Percentiles rank a stretch among this genome's conserved stretches.
phyloP scores from a whole-genome alignment of 2,329 filamentous ascomycete species.

The Cordyceps fumosorosea region DNA sequence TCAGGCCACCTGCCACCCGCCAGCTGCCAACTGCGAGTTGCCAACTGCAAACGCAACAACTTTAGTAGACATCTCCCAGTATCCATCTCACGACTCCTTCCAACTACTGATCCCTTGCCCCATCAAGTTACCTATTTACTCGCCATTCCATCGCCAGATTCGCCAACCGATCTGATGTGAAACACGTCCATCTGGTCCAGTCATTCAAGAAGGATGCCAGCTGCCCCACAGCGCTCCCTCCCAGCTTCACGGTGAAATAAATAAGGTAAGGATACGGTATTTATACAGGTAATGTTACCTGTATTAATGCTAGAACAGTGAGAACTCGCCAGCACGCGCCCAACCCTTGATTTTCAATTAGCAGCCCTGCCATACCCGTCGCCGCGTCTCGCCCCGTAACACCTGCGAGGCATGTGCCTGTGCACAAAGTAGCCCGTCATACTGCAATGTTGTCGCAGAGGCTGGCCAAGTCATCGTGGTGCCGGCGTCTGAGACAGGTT shows the following conservation, averaged over 20 bases:
- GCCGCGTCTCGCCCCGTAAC: constrained; percentile 1
- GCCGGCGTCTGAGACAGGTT: not conserved
- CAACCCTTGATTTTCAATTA: not conserved
- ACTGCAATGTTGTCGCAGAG: constrained; percentile 5
- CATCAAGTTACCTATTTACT: not conserved
- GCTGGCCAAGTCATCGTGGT: not conserved
- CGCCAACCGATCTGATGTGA: constrained; percentile 1
- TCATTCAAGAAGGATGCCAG: not conserved
- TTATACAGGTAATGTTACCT: too few relatives aligned
- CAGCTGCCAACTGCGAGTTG: not conserved
- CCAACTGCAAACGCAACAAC: not conserved
- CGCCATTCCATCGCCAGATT: not conserved
- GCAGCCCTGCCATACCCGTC: not conserved
- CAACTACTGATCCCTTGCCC: not conserved
- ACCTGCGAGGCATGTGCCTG: constrained; percentile 5
- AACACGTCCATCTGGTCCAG: not conserved
- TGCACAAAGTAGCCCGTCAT: not conserved
- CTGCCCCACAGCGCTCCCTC: constrained; percentile 1
- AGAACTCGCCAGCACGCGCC: too few relatives aligned
- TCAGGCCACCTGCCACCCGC: not conserved
- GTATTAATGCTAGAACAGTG: too few relatives aligned
- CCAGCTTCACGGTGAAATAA: not conserved
- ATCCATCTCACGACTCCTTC: not conserved
- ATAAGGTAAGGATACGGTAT: too few relatives aligned
- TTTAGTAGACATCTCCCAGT: not conserved